phyloP scores from a whole-genome alignment of 352 stramenopile genomes.

The Phytophthora pluvialis region DNA sequence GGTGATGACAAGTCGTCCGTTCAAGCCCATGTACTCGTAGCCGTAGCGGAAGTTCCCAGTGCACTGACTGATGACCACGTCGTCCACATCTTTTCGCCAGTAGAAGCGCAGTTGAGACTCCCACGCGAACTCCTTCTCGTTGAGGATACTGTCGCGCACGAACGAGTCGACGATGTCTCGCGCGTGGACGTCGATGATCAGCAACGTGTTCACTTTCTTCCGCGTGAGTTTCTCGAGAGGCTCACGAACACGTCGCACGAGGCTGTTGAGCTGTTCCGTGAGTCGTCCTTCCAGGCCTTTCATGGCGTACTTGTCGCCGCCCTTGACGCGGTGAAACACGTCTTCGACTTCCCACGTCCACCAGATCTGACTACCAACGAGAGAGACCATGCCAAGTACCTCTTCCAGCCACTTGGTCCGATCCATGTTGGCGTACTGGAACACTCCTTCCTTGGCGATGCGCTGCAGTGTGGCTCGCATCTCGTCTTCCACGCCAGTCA shows the following conservation, averaged over 20 bases:
- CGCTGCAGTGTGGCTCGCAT: constrained; percentile 88
- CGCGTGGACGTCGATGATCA: constrained; percentile 92
- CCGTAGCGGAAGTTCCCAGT: constrained; percentile 93
- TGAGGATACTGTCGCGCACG: constrained; percentile 89
- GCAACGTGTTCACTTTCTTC: constrained; percentile 94
- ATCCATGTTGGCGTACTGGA: constrained; percentile 89
- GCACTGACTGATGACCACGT: constrained; percentile 92
- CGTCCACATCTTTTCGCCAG: constrained; percentile 91
- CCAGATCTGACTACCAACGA: constrained; percentile 94
- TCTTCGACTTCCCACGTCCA: constrained; percentile 96
- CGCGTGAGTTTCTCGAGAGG: constrained; percentile 82
- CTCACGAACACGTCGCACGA: constrained; percentile 92
- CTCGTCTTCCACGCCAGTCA: constrained; percentile 92
- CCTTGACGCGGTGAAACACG: constrained; percentile 89
- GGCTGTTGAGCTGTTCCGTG: constrained; percentile 89
- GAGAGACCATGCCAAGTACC: constrained; percentile 92
- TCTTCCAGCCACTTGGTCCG: constrained; percentile 90
- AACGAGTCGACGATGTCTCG: constrained; percentile 93
- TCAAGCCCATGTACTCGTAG: constrained; percentile 95
- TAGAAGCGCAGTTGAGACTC: constrained; percentile 92
- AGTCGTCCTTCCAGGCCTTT: constrained; percentile 92
- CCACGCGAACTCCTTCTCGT: constrained; percentile 92
- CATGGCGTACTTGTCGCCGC: constrained; percentile 94
- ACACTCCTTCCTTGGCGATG: constrained; percentile 95
- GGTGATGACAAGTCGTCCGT: constrained; percentile 93